A percentile compares a stretch with the other conserved stretches of the same genome.
phyloP scores from a whole-genome alignment of 768 basidiomycete species.

The Clitopilus hobsonii region DNA sequence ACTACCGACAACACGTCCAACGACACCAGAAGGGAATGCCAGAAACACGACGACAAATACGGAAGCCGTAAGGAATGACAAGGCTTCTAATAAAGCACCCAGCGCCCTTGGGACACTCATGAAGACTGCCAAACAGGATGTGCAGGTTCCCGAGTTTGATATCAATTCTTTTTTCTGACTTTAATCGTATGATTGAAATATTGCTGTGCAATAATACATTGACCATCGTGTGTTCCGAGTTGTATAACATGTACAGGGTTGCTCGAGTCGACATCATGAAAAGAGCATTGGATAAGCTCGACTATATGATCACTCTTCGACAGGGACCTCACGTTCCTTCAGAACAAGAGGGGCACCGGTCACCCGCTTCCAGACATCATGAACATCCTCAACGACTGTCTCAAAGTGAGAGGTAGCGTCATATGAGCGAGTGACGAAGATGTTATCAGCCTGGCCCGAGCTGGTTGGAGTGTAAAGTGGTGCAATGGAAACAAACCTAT shows the following conservation, averaged over 20 bases:
- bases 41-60: conserved; percentile 20
- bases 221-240: too few relatives aligned
- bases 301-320: conserved; percentile 35
- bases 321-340: conserved; percentile 80
- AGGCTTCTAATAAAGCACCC: conserved; percentile 61
- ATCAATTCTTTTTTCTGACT: conserved; percentile 68
- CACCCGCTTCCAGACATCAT: conserved; percentile 92
- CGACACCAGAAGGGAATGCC: conserved; percentile 37
- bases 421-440: conserved; percentile 97
- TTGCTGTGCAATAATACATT: too few relatives aligned
- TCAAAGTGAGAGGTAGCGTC: conserved; percentile 99
- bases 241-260: too few relatives aligned
- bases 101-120: conserved; percentile 82
- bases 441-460: conserved; percentile 76
- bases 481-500: conserved; percentile 85
- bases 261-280: too few relatives aligned
- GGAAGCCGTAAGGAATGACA: conserved; percentile 52
- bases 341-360: conserved; percentile 73
- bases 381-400: conserved; percentile 96
- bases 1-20: conserved; percentile 49
- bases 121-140: conserved; percentile 88
- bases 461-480: conserved; percentile 88
- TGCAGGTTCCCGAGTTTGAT: conserved; percentile 83
- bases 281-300: not conserved
- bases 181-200: too few relatives aligned